These are phyloP conservation scores for Rosellinia necatrix DNA, from an alignment of 2,329 filamentous ascomycete genomes.

Conservation along the genomic window DNA sequence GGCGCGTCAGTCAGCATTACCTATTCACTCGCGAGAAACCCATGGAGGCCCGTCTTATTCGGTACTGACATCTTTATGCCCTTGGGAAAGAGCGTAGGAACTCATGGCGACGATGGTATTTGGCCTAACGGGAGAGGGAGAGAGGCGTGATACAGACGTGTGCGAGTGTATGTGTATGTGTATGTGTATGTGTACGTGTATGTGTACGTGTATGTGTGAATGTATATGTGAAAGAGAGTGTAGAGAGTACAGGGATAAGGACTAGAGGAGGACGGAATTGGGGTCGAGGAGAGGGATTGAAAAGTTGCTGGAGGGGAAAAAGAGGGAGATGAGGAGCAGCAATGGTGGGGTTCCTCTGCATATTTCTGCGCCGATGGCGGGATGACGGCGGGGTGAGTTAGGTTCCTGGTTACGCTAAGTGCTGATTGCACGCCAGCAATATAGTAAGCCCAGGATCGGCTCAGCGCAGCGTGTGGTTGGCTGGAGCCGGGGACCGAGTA, in stretches of 20 bases:
- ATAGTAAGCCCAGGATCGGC: too few relatives aligned
- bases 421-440: constrained; percentile 2
- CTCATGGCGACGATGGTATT: constrained; percentile 36
- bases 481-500: too few relatives aligned
- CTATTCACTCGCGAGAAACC: constrained; percentile 4
- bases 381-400: not conserved
- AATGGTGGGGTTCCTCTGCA: constrained; percentile 2
- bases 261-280: too few relatives aligned
- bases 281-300: not conserved
- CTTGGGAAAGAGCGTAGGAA: constrained; percentile 44
- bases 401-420: not conserved
- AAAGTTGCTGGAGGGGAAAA: too few relatives aligned
- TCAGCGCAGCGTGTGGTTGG: too few relatives aligned
- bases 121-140: not conserved
- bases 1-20: constrained; percentile 42
- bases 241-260: too few relatives aligned
- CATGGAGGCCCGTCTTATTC: constrained; percentile 3
- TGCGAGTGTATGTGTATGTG: not conserved
- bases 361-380: constrained; percentile 16
- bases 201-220: not conserved
- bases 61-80: constrained; percentile 42
- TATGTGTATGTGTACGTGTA: not conserved
- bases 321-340: not conserved
- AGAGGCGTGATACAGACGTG: not conserved
- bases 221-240: too few relatives aligned